A percentile compares a stretch with the other conserved stretches of the same genome.
phyloP scores from a whole-genome alignment of 2,329 filamentous ascomycete genomes.

The Hymenoscyphus repandus region DNA sequence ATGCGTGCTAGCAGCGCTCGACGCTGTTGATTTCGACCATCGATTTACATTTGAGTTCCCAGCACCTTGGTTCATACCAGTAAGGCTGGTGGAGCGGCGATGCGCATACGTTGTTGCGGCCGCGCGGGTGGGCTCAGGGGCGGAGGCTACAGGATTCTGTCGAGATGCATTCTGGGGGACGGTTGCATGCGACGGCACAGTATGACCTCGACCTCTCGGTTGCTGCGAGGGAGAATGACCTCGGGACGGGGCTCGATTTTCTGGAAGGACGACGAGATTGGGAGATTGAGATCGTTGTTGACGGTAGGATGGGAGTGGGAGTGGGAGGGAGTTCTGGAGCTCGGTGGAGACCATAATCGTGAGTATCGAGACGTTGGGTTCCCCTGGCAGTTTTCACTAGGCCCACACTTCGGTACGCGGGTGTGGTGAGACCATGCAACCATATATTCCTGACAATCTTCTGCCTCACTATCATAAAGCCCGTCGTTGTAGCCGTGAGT shows the following conservation, averaged over 20 bases:
- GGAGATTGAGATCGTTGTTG: neutral
- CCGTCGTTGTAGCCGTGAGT: neutral
- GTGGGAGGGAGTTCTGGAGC: conserved; percentile 1
- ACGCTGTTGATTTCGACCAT: conserved; percentile 22
- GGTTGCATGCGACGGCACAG: conserved; percentile 2
- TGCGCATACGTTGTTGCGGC: conserved; percentile 8
- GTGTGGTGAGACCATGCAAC: neutral
- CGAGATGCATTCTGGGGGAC: conserved; percentile 10
- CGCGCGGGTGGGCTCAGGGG: conserved; percentile 10
- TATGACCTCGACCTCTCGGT: conserved; percentile 2
- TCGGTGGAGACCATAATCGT: conserved; percentile 1
- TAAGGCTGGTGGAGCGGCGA: conserved; percentile 18
- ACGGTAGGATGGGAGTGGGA: neutral
- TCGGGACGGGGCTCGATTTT: neutral
- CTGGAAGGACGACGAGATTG: neutral
- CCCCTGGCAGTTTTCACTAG: conserved; percentile 2
- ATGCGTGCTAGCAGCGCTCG: conserved; percentile 13
- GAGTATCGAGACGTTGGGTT: neutral
- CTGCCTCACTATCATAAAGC: neutral
- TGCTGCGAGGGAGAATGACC: neutral
- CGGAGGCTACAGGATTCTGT: conserved; percentile 1
- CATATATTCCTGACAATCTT: neutral
- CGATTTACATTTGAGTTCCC: conserved; percentile 19
- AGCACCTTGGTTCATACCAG: conserved; percentile 18
- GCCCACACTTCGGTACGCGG: neutral